Evolutionary conservation across 495 filamentous ascomycete genomes (phyloP), one percentile per base, ranked within the genome.

Genomic region (Lophiostoma macrostomum): DNA sequence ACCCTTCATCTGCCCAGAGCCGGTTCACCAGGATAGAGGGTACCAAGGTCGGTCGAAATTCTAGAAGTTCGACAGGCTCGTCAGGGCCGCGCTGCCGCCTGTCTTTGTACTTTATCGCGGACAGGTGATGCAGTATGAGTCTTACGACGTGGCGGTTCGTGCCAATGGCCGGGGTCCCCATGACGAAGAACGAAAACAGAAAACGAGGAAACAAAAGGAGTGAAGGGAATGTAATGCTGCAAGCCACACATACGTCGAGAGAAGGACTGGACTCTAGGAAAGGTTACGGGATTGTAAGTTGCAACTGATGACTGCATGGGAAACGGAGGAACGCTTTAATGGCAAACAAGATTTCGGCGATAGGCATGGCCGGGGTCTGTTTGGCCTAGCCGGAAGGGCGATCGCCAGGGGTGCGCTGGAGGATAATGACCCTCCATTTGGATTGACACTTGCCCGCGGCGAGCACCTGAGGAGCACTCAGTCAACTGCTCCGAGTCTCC

Each of bases 21-120:
- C 27, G 29, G 38, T 57, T 57, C 3, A 62, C 58, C 5, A 62
- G 53, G 23, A 62, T 51, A 5, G 23, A 40, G 13, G 58, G 58
- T 1, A 62, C 53, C 14, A 62, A 43, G 8, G 58, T 62, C 7
- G 58, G 58, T n/a, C 53, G 46, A 36, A 62, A 62, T 35, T 62
- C 58, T 25, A 62, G 47, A 24, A 53, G 53, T 25, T 57, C 53
- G 19, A 57, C 53, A 0, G 52, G 46, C 16, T 52, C 41, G 24
- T 57, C 47, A 6, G 58, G 58, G 11, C 47, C 48, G 5, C 25
- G 35, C 31, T 62, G 58, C 29, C 53, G 14, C 23, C 53, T 18
- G 36, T 52, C 48, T 29, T 53, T 52, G 36, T 57, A 62, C 32
- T 53, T 53, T 48, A 57, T 57, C 14, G 41, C 46, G 1, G 58